Evolutionary conservation across 805 yeast genomes (phyloP), one percentile per base, ranked within the genome.

Genomic region (Pichia insulana): DNA sequence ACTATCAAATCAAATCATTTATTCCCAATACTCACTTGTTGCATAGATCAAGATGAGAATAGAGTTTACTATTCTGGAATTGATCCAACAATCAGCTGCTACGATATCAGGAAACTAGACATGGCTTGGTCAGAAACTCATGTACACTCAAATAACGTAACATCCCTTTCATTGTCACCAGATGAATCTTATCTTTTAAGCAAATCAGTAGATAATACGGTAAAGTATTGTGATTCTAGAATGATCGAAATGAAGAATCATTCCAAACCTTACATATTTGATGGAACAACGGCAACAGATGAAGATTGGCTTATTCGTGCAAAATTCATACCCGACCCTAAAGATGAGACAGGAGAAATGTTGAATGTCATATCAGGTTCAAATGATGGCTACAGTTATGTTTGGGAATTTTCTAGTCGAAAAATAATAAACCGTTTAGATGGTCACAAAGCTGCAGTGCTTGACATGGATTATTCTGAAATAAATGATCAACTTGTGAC

Each of bases 381-480:
- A 1, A 76, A 73, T 25, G 87, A 83, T 55, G 64, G 70, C 1
- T 67, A 75, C 6, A 69, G 73, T 1, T 73, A 76, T 5, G 49
- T 70, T 3, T 84, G 89, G 90, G 79, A 79, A 46, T 63, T 72
- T 13, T 66, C 67, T 4, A 64, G 80, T 0, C 62, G 76, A 40
- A 66, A 66, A 37, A 50, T 79, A 20, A 45, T 67, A 6, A 61
- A 67, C 37, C 77, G 79, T 50, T 57, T 70, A 9, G 63, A 67
- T 3, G 89, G 88, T 2, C 89, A 84, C 52, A 49, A 53, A 5
- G 83, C 87, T 0, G 59, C 78, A 0, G 83, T 78, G 0, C 58
- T 78, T 20, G 87, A 77, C 56, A 72, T 80, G 7, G 78, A 73
- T 50, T 71, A 67, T 7, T 48, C 50, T 2, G 30, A 32, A 8